Conservation (phyloP, 1,284 basidiomycete species). For the Cryptococcus hybrid region DNA sequence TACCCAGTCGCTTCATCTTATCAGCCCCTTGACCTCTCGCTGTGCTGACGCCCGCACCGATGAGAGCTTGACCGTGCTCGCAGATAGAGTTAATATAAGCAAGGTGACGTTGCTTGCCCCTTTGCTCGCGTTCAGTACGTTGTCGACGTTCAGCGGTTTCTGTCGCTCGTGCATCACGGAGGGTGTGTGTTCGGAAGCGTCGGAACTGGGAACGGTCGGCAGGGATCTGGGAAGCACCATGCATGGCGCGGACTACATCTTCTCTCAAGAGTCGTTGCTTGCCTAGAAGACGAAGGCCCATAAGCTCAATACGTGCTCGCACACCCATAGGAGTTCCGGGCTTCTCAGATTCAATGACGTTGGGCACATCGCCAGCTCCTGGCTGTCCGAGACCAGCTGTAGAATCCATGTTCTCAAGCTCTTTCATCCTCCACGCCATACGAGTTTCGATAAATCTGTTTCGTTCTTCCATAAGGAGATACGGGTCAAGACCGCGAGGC, state of each 20-base stretch:
- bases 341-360: slow-evolving; percentile 36
- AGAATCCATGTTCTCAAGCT: slow-evolving; percentile 79
- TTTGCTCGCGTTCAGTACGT: slow-evolving; percentile 84
- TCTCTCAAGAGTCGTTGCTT: slow-evolving; percentile 87
- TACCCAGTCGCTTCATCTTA: slow-evolving; percentile 50
- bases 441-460: slow-evolving; percentile 88
- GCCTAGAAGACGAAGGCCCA: slow-evolving; percentile 82
- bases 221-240: slow-evolving; percentile 85
- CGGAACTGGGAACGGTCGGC: slow-evolving; percentile 91
- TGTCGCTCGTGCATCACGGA: slow-evolving; percentile 86
- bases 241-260: slow-evolving; percentile 80
- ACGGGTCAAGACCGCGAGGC: slow-evolving; percentile 91
- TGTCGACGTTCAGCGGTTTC: slow-evolving; percentile 91
- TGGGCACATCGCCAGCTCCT: slow-evolving; percentile 56
- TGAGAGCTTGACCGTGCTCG: slow-evolving; percentile 72
- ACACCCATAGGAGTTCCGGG: slow-evolving; percentile 52
- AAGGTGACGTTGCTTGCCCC: slow-evolving; percentile 94
- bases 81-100: slow-evolving; percentile 90
- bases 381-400: slow-evolving; percentile 73
- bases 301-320: slow-evolving; percentile 90
- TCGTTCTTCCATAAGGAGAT: slow-evolving; percentile 85
- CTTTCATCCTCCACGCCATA: slow-evolving; percentile 82
- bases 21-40: slow-evolving; percentile 45
- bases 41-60: slow-evolving; percentile 56
- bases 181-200: slow-evolving; percentile 77